Conservation (phyloP, 129 eudicot genomes). For the Centrapalus pauciflorus region DNA sequence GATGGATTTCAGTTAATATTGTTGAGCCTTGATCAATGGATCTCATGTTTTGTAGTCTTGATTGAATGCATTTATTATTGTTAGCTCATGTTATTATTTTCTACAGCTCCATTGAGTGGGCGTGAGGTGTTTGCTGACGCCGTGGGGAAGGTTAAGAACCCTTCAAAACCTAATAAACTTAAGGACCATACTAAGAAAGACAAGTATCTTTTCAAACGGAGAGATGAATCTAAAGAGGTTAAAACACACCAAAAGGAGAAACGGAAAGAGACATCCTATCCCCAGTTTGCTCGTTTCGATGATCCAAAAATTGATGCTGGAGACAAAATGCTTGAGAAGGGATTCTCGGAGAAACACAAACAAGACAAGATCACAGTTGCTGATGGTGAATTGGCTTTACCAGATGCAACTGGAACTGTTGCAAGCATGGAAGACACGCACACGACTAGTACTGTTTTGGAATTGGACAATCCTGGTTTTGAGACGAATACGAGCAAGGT, state of each 20-base stretch:
- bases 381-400: constrained; percentile 19
- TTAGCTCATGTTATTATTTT: constrained; percentile 9
- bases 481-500: no score
- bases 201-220: constrained; percentile 59
- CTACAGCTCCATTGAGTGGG: constrained; percentile 89
- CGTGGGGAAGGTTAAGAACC: constrained; percentile 60
- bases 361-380: not conserved
- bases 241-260: constrained; percentile 25
- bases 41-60: no score
- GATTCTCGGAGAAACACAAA: constrained; percentile 23
- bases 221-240: constrained; percentile 53
- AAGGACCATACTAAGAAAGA: constrained; percentile 77
- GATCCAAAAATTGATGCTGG: constrained; percentile 30
- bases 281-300: constrained; percentile 28
- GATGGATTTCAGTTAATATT: no score
- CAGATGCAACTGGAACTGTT: constrained; percentile 10
- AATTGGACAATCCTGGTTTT: not conserved
- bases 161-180: constrained; percentile 45
- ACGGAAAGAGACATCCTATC: constrained; percentile 30
- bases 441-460: constrained; percentile 1
- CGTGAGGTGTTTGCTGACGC: constrained; percentile 72
- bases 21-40: no score
- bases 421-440: constrained; percentile 24
- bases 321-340: constrained; percentile 43
- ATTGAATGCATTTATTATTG: not conserved